Evolutionary conservation across 2,329 filamentous ascomycete genomes (phyloP), one percentile per base, ranked within the genome.

Genomic region (Orbilia quercus): DNA sequence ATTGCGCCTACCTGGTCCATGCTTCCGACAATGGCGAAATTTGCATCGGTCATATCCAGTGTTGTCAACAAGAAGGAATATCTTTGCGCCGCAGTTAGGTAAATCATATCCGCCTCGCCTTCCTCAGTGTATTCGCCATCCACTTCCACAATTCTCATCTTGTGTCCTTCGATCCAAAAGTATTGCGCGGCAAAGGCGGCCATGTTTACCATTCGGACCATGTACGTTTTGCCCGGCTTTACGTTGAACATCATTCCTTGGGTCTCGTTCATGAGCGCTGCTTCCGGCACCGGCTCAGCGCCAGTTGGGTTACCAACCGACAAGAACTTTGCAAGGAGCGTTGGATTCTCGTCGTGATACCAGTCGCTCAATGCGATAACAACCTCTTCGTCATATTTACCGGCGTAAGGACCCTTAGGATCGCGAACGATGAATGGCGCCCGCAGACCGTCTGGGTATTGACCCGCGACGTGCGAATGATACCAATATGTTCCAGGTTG

Each of bases 401-500:
- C 82, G 25, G 81, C 80, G 79, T 86, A 89, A 0, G 88, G 88
- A n/a, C 83, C 82, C 0, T 85, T 79, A 0, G 84, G 84, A 77
- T 91, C 89, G 54, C 90, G 85, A 18, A 91, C 82, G 60, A 91
- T 85, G 31, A 91, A 80, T 0, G 88, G 84, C 0, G 84, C 88
- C 20, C 89, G 84, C 4, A 90, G 82, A 9, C 89, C 89, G 78
- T 91, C 89, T 1, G 89, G 88, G 75, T 91, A 91, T 78, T 90
- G 89, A 22, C 85, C 87, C 74, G 84, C 83, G 20, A 84, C 84
- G 78, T 91, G 89, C 2, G 87, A 89, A 79, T 91, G 89, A 76
- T 92, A 93, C 90, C 90, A 92, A 80, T 91, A 92, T 0, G 89
- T 91, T 25, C 90, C 90, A 0, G 88, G 84, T 81, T 91, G 89